Conservation (phyloP, 495 filamentous ascomycete genomes). For the Emericellopsis terricola region DNA sequence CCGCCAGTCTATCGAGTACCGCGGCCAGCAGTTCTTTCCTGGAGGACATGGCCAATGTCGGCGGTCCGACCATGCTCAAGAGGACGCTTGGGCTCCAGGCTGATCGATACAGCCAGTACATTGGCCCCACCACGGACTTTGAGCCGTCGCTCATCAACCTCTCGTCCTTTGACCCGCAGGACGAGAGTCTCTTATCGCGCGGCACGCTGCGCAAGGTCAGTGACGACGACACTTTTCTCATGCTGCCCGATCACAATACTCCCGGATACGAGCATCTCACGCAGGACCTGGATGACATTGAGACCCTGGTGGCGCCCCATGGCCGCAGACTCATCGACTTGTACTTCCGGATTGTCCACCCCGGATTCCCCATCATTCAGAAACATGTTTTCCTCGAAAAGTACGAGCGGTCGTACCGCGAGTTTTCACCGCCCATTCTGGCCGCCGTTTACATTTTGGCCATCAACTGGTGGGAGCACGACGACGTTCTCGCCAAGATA, state of each 20-base stretch:
- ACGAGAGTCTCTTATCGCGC: slow-evolving; percentile 48
- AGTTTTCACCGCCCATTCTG: slow-evolving; percentile 51
- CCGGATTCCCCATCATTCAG: slow-evolving; percentile 59
- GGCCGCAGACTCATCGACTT: slow-evolving; percentile 49
- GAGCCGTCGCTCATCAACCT: slow-evolving; percentile 57
- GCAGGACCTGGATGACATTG: slow-evolving; percentile 59
- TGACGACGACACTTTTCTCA: slow-evolving; percentile 67
- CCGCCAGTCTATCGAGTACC: slow-evolving; percentile 34
- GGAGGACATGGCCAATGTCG: slow-evolving; percentile 44
- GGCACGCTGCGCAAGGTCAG: slow-evolving; percentile 65
- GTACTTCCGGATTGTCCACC: slow-evolving; percentile 60
- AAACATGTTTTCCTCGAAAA: slow-evolving; percentile 58
- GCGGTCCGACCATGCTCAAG: slow-evolving; percentile 39
- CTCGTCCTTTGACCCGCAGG: slow-evolving; percentile 49
- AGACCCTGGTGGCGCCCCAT: slow-evolving; percentile 49
- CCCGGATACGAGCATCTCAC: slow-evolving; percentile 40
- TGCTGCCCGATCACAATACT: slow-evolving; percentile 48
- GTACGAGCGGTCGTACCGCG: slow-evolving; percentile 39
- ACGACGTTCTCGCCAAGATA: slow-evolving; percentile 28
- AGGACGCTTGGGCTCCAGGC: slow-evolving; percentile 46
- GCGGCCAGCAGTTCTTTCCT: slow-evolving; percentile 33
- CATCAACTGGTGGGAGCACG: slow-evolving; percentile 52
- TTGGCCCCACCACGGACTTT: slow-evolving; percentile 53
- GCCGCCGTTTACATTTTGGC: slow-evolving; percentile 62
- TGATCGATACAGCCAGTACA: slow-evolving; percentile 43